Base-by-base conservation (phyloP, 179 eudicot species). In the Silene noctiflora region DNA sequence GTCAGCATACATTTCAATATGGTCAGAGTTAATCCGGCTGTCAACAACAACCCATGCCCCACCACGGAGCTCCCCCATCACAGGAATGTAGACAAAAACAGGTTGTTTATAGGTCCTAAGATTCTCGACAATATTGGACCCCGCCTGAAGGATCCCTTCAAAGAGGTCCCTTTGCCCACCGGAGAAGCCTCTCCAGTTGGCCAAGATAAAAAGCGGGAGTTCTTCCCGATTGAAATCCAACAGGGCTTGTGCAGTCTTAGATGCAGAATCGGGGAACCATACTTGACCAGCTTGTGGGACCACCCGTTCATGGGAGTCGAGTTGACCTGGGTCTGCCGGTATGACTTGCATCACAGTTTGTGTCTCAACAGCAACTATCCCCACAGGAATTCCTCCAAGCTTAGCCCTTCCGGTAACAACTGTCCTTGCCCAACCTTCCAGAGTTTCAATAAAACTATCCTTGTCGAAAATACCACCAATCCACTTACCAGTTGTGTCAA, bases 211-310 rank as follows among this genome's bases (percentile, higher is more conserved):
- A 72, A 96, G 93, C 0, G 99, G 99, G 70, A 96, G 92, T 84
- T 85, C 99, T 80, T 96, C 99, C 39, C 93, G 66, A 77, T 96
- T 96, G 77, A 96, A 96, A 81, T 96, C 99, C 92, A 96, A 83
- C 84, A 96, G 65, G 12, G 99, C 98, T 82, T 96, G 99, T 19
- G 99, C 98, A 0, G 99, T 96, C 79, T 96, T 96, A 0, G 84
- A 82, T 11, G 99, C 99, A 7, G 99, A 96, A 79, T 96, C 99
- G 0, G 99, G 99, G 80, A 96, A 96, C 99, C 99, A 96, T 0
- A 96, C 99, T 79, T 96, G 99, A 39, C 99, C 99, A 0, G 99
- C 99, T 86, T 96, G 99, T 20, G 99, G 99, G 14, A 93, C 98
- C 20, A 94, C 93, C 81, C 99, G 79, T 78, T 96, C 99, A 21